Evolutionary conservation across 1,284 basidiomycete species (phyloP).

Genomic region (Cutaneotrichosporon arboriforme): DNA sequence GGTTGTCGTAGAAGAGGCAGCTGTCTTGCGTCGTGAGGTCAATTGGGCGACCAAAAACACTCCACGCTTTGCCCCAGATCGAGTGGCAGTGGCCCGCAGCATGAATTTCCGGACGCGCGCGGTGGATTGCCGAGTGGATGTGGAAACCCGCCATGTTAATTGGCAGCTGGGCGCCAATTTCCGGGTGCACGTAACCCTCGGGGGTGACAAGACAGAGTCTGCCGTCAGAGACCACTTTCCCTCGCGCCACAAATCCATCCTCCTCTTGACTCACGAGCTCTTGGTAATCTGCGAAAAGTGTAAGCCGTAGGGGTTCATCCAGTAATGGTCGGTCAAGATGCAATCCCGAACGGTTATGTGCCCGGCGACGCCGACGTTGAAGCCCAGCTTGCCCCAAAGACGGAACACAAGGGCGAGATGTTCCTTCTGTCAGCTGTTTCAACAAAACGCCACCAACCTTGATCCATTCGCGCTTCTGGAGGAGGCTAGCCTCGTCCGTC

Average conservation of each 20-base stretch:
- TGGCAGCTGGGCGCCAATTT: slow-evolving; percentile 38
- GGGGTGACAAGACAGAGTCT: slow-evolving; percentile 41
- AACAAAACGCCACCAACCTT: slow-evolving; percentile 11
- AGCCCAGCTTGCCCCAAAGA: slow-evolving; percentile 54
- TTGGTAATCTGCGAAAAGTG: slow-evolving; percentile 51
- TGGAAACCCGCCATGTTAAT: slow-evolving; percentile 52
- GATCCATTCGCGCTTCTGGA: slow-evolving; percentile 37
- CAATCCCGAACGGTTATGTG: slow-evolving; percentile 60
- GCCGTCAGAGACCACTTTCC: neutral
- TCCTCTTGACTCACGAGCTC: neutral
- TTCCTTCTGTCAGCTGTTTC: slow-evolving; percentile 48
- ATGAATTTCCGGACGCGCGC: slow-evolving; percentile 57
- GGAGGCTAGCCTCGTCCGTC: slow-evolving; percentile 26
- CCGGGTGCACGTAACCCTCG: slow-evolving; percentile 36
- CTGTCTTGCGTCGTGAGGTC: slow-evolving; percentile 44
- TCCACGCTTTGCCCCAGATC: slow-evolving; percentile 59
- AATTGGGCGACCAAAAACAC: slow-evolving; percentile 56
- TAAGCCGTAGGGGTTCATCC: slow-evolving; percentile 54
- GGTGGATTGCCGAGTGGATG: slow-evolving; percentile 56
- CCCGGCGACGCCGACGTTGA: slow-evolving; percentile 59
- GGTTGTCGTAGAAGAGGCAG: slow-evolving; percentile 32
- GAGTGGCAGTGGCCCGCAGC: slow-evolving; percentile 64
- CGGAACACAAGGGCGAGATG: slow-evolving; percentile 46
- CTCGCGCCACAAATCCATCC: slow-evolving; percentile 15
- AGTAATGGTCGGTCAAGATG: slow-evolving; percentile 37